Percentiles rank a stretch among this genome's conserved stretches.
These are phyloP conservation scores for Psilocybe cubensis DNA, from an alignment of 768 basidiomycete genomes.

Conservation along the genomic window DNA sequence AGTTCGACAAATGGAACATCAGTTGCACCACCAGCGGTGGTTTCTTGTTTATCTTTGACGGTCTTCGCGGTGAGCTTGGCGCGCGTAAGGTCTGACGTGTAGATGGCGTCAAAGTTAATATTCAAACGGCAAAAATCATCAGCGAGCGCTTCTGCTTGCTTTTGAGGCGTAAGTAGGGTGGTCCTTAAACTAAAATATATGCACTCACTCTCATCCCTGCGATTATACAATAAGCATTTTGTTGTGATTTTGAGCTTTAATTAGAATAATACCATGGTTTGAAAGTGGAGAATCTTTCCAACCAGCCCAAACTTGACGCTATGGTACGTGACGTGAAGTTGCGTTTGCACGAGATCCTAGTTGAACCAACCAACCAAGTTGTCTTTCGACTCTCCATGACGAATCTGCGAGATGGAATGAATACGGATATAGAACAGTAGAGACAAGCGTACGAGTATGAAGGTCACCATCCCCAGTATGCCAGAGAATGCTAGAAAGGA, in stretches of 20 bases:
- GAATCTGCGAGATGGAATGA: slow-evolving; percentile 44
- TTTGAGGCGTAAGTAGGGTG: not conserved
- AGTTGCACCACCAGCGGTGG: slow-evolving; percentile 45
- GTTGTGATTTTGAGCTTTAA: too few species aligned
- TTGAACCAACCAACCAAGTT: slow-evolving; percentile 51
- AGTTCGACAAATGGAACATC: slow-evolving; percentile 52
- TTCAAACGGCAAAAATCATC: slow-evolving; percentile 43
- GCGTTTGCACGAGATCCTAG: not conserved
- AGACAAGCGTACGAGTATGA: slow-evolving; percentile 43
- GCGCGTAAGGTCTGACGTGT: slow-evolving; percentile 70
- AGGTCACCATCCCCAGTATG: slow-evolving; percentile 30
- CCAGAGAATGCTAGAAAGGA: not conserved
- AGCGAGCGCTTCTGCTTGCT: slow-evolving; percentile 70
- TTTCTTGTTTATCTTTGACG: slow-evolving; percentile 49
- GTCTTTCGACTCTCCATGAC: slow-evolving; percentile 80
- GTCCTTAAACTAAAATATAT: slow-evolving; percentile 14
- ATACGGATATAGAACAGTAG: not conserved
- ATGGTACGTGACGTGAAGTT: slow-evolving; percentile 4
- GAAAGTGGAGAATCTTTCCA: slow-evolving; percentile 75
- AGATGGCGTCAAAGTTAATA: slow-evolving; percentile 55
- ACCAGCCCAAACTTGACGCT: slow-evolving; percentile 65
- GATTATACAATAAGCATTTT: slow-evolving; percentile 4
- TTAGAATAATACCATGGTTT: slow-evolving; percentile 61
- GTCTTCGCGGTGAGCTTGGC: slow-evolving; percentile 64
- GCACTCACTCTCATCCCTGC: slow-evolving; percentile 58